phyloP scores from a whole-genome alignment of 441 rosid species.

The Omphalea diandra region DNA sequence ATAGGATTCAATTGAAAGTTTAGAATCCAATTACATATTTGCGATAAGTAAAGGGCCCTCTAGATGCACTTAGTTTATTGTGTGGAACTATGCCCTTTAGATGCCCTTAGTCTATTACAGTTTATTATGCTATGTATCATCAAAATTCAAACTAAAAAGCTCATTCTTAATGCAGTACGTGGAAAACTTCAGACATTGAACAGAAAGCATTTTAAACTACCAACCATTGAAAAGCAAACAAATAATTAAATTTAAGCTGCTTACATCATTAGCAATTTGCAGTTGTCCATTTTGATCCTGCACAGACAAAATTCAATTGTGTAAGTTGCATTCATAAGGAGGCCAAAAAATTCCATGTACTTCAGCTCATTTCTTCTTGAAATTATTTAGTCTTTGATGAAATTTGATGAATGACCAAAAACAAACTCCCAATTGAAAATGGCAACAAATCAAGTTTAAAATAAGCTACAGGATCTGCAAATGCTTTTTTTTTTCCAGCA shows the following conservation, averaged over 20 bases:
- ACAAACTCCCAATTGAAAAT: not conserved
- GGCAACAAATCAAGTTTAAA: not conserved
- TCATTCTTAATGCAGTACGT: constrained; percentile 3
- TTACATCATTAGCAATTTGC: constrained; percentile 96
- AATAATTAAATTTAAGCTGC: constrained; percentile 23
- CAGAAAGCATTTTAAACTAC: no score
- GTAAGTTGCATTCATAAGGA: constrained; percentile 14
- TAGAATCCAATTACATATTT: no score
- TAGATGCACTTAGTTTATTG: no score
- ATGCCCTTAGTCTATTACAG: no score
- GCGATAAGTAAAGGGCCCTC: no score
- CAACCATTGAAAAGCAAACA: no score
- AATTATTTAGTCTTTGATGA: not conserved
- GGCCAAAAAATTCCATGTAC: not conserved
- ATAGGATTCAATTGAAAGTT: no score
- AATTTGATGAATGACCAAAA: not conserved
- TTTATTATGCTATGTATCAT: not conserved
- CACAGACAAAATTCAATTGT: constrained; percentile 30
- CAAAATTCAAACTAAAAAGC: not conserved
- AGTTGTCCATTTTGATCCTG: constrained; percentile 75
- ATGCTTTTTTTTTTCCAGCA: no score
- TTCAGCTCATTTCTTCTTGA: not conserved
- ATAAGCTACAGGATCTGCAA: no score
- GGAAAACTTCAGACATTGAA: not conserved
- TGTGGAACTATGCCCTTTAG: no score